Evolutionary conservation across 2,329 filamentous ascomycete species (phyloP).

Genomic region (Fusarium agapanthi): DNA sequence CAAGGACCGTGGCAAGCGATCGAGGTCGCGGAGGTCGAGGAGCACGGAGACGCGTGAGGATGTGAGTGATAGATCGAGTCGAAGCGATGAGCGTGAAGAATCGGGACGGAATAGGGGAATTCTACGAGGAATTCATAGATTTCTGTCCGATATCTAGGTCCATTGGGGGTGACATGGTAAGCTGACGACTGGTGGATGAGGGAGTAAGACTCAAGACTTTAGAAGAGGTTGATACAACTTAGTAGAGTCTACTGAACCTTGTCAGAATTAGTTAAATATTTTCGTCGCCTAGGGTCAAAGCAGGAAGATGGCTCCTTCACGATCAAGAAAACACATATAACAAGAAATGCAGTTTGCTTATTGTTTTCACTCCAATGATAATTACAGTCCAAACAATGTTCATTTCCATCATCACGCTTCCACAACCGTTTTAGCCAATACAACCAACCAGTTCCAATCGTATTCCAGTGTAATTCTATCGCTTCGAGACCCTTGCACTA

Average conservation of each 20-base stretch:
- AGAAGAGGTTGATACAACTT: no score
- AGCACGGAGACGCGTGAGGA: not conserved
- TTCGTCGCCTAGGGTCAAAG: not conserved
- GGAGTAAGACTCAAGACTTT: not conserved
- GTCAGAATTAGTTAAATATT: accelerated
- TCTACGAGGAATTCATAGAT: not conserved
- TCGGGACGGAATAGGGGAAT: not conserved
- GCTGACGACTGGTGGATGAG: not conserved
- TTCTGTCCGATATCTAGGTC: not conserved
- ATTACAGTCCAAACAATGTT: constrained; percentile 9
- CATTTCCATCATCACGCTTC: constrained; percentile 3
- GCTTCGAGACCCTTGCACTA: not conserved
- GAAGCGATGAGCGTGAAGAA: not conserved
- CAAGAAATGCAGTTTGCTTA: not conserved
- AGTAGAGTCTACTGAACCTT: no score
- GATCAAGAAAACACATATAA: no score
- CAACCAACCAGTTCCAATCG: not conserved
- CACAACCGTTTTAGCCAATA: not conserved
- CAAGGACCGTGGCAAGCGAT: not conserved
- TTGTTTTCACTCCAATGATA: not conserved
- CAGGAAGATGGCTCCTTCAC: not conserved
- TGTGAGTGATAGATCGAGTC: not conserved
- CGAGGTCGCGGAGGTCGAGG: not conserved
- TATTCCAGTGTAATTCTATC: not conserved
- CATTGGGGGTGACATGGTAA: accelerated